phyloP scores from a whole-genome alignment of 2,329 filamentous ascomycete genomes.

The Ambrosiella cleistominuta region DNA sequence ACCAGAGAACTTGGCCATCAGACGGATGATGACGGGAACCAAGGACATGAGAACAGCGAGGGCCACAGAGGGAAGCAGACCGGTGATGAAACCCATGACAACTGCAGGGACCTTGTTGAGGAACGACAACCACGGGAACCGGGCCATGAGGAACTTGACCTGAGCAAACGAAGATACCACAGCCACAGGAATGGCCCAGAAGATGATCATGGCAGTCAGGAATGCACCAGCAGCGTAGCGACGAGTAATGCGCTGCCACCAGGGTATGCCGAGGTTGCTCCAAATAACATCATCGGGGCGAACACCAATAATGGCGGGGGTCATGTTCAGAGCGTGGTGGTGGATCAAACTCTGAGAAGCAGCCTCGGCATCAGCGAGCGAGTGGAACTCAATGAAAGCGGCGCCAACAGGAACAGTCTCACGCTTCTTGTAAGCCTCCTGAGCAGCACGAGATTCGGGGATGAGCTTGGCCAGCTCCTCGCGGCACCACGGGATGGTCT shows the following conservation, averaged over 20 bases:
- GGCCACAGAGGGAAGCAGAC: constrained; percentile 63
- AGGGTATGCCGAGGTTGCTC: constrained; percentile 64
- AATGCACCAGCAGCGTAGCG: constrained; percentile 52
- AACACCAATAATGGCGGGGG: constrained; percentile 68
- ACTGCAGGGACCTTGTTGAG: constrained; percentile 49
- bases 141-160: constrained; percentile 47
- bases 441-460: constrained; percentile 47
- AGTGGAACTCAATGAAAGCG: constrained; percentile 80
- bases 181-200: constrained; percentile 64
- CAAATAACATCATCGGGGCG: constrained; percentile 74
- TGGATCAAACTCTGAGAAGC: constrained; percentile 78
- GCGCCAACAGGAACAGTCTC: constrained; percentile 51
- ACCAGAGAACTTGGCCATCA: constrained; percentile 59
- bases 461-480: constrained; percentile 36
- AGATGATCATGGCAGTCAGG: constrained; percentile 62
- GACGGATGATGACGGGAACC: constrained; percentile 58
- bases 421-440: constrained; percentile 47
- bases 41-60: constrained; percentile 74
- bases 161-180: constrained; percentile 78
- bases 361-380: constrained; percentile 65
- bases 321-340: constrained; percentile 74
- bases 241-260: constrained; percentile 70
- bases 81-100: constrained; percentile 71
- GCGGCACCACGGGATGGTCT: constrained; percentile 75
- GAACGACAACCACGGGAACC: constrained; percentile 55